Conservation (phyloP, 768 basidiomycete genomes). For the Leccinum barrowsii region DNA sequence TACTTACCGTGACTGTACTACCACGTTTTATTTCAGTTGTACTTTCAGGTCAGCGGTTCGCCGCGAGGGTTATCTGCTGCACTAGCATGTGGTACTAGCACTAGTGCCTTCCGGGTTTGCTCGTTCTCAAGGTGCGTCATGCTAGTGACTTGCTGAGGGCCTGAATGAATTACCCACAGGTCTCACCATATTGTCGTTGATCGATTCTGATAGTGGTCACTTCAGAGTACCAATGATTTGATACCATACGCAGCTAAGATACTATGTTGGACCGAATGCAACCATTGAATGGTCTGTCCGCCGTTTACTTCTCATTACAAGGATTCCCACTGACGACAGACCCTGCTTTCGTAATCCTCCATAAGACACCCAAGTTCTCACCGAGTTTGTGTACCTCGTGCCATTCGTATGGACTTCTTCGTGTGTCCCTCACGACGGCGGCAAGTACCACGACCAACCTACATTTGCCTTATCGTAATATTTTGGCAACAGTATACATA, state of each 20-base stretch:
- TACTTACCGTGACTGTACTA: not conserved
- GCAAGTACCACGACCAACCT: not conserved
- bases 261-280: not conserved
- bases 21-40: not conserved
- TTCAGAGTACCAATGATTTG: not conserved
- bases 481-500: not conserved
- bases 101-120: not conserved
- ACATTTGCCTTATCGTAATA: slow-evolving; percentile 2
- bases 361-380: not conserved
- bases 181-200: not conserved
- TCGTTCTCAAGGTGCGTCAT: not conserved
- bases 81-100: not conserved
- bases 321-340: not conserved
- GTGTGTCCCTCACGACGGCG: not conserved
- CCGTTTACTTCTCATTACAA: not conserved
- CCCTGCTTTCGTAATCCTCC: not conserved
- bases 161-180: not conserved
- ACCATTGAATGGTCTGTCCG: not conserved
- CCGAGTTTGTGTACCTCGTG: not conserved
- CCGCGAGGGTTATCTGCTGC: not conserved
- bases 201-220: not conserved
- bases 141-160: not conserved
- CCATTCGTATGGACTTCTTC: not conserved
- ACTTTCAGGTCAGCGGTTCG: not conserved
- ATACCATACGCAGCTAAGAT: not conserved